Evolutionary conservation across 805 yeast species (phyloP).

Genomic region (Saccharomycopsis fermentans): DNA sequence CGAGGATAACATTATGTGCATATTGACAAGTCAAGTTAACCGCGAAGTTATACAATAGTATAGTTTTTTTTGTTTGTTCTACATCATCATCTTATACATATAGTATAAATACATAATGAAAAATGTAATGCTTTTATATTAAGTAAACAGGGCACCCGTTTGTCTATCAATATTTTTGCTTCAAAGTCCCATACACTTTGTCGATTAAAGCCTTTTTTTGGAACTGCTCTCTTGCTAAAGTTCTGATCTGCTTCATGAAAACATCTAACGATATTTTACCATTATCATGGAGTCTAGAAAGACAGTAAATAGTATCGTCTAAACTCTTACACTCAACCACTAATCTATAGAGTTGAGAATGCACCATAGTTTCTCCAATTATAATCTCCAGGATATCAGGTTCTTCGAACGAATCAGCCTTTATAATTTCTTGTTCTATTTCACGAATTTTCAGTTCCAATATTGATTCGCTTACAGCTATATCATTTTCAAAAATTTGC

Average conservation of each 20-base stretch:
- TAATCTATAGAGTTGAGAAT: conserved; percentile 53
- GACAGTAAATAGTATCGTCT: conserved; percentile 53
- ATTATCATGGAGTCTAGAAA: conserved; percentile 45
- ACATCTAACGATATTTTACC: conserved; percentile 31
- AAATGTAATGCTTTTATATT: not conserved
- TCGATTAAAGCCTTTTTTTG: conserved; percentile 36
- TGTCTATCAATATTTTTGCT: not conserved
- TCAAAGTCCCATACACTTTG: conserved; percentile 25
- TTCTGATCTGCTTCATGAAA: conserved; percentile 34
- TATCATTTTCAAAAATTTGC: conserved; percentile 21
- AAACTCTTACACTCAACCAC: conserved; percentile 60
- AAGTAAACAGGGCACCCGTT: not conserved
- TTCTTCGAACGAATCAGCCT: conserved; percentile 25
- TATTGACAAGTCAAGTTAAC: conserved; percentile 83
- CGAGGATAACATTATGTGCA: conserved; percentile 83
- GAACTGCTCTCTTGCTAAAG: conserved; percentile 57
- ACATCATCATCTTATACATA: not conserved
- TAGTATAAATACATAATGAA: not conserved
- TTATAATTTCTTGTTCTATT: conserved; percentile 25
- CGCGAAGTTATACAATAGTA: conserved; percentile 72
- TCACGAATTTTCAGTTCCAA: conserved; percentile 24
- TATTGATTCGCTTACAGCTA: conserved; percentile 24
- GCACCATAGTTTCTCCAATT: conserved; percentile 41
- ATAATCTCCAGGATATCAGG: conserved; percentile 35
- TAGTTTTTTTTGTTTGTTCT: not conserved